Evolutionary conservation across 1,284 basidiomycete genomes (phyloP).

Genomic region (Moniliophthora roreri): DNA sequence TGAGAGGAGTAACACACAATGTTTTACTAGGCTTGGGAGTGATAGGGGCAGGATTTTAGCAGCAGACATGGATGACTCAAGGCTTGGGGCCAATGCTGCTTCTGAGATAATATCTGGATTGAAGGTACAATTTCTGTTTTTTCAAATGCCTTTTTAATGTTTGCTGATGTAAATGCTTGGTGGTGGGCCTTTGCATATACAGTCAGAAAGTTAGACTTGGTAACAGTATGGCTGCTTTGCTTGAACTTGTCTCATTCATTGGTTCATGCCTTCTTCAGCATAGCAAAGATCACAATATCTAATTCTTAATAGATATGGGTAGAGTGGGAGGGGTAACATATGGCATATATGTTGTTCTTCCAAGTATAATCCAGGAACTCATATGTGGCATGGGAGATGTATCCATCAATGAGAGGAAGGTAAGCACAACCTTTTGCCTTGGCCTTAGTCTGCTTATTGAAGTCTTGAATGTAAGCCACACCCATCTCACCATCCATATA

Average conservation of each 20-base stretch:
- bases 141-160: constrained; percentile 16
- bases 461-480: constrained; percentile 29
- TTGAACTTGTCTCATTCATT: constrained; percentile 15
- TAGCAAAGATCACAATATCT: constrained; percentile 23
- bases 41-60: too few relatives aligned
- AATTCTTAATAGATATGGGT: constrained; percentile 24
- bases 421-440: constrained; percentile 25
- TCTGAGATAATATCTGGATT: constrained; percentile 12
- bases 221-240: not conserved
- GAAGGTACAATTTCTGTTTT: constrained; percentile 20
- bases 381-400: constrained; percentile 29
- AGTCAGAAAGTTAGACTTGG: constrained; percentile 14
- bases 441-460: constrained; percentile 28
- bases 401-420: constrained; percentile 32
- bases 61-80: constrained; percentile 13
- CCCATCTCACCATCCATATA: constrained; percentile 41
- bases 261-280: constrained; percentile 17
- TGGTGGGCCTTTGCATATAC: constrained; percentile 14
- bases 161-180: constrained; percentile 14
- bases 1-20: too few relatives aligned
- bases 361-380: constrained; percentile 27
- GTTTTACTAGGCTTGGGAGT: too few relatives aligned
- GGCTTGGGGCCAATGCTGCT: constrained; percentile 17
- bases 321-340: constrained; percentile 26
- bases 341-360: constrained; percentile 22